Base-by-base conservation (phyloP, 2,329 filamentous ascomycete genomes). In the Teratosphaeria gauchensis region DNA sequence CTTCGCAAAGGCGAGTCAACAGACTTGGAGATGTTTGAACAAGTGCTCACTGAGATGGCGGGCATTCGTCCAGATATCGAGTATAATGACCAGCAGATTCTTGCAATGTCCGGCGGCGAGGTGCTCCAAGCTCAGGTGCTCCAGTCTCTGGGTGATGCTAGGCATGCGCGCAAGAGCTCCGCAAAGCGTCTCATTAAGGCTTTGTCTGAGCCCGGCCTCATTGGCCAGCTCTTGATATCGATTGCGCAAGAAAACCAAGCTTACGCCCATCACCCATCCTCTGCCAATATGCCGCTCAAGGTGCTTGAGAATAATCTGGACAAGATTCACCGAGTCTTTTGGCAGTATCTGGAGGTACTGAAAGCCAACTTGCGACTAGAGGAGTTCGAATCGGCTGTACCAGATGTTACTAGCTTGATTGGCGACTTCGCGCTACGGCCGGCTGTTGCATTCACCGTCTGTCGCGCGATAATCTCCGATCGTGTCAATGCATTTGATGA, bases 41-140 rank as follows among this genome's bases (percentile, higher is more conserved):
- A 97, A 69, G 82, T 99, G 61, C 88, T 97, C 56, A 85, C 85
- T 38, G 89, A 89, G 2, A 97, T 99, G 94, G 90, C 90, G 19
- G 95, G 95, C 53, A 92, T 99, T 60, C 86, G 92, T 12, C 86
- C 92, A 3, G 87, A 92, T 61, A 83, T 86, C 56, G 90, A 92
- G 68, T 92, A 96, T 68, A 96, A 90, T 32, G 92, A 99, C 65
- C 78, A 86, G 19, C 92, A 96, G 73, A 82, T 96, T 31, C 79
- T 89, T 62, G 91, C 90, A 14, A 91, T 99, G 84, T 90, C 89
- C 48, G 92, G 92, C 61, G 92, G 92, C 14, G 84, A 90, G 56
- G 78, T 86, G 30, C 78, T 99, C 11, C 87, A 89, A 63, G 84
- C 86, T 9, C 88, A 92, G 66, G 95, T 89, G 1, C 81, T 97